phyloP scores from a whole-genome alignment of 2,329 filamentous ascomycete species.

The Ceratocystis cubensis region DNA sequence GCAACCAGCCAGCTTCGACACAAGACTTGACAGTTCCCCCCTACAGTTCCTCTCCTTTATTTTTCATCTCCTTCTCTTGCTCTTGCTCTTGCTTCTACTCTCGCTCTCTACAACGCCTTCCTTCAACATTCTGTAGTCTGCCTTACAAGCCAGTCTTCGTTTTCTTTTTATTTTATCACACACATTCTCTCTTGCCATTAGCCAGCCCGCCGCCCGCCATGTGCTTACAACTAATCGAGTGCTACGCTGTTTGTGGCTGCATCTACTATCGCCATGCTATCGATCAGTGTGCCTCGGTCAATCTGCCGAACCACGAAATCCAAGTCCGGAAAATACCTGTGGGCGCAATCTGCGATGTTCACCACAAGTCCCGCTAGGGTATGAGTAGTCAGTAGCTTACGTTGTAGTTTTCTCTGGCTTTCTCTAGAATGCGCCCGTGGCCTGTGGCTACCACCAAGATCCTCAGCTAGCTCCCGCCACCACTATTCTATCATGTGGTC shows the following conservation, averaged over 20 bases:
- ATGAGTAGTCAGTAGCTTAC: background rate
- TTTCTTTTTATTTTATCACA: background rate
- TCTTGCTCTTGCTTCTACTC: background rate
- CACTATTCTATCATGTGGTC: background rate
- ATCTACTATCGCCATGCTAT: constrained; percentile 79
- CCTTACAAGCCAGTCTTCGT: background rate
- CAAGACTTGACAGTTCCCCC: background rate
- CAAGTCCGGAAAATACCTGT: constrained; percentile 69
- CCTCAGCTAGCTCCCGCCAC: background rate
- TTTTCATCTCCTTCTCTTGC: constrained; percentile 17
- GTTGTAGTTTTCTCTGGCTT: no score
- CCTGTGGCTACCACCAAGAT: background rate
- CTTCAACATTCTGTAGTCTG: no score
- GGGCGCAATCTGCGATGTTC: constrained; percentile 56
- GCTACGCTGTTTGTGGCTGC: constrained; percentile 77
- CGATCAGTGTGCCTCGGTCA: constrained; percentile 67
- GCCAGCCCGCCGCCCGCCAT: constrained; percentile 36
- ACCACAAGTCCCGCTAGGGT: constrained; percentile 18
- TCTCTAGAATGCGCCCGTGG: background rate
- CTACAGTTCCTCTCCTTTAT: background rate
- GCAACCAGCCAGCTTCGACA: background rate
- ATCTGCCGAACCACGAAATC: constrained; percentile 57
- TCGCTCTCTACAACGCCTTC: background rate
- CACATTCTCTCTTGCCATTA: background rate
- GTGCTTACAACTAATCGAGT: constrained; percentile 79